A percentile compares a stretch with the other conserved stretches of the same genome.
Evolutionary conservation across 495 filamentous ascomycete genomes (phyloP).

Genomic region (Rhypophila decipiens): DNA sequence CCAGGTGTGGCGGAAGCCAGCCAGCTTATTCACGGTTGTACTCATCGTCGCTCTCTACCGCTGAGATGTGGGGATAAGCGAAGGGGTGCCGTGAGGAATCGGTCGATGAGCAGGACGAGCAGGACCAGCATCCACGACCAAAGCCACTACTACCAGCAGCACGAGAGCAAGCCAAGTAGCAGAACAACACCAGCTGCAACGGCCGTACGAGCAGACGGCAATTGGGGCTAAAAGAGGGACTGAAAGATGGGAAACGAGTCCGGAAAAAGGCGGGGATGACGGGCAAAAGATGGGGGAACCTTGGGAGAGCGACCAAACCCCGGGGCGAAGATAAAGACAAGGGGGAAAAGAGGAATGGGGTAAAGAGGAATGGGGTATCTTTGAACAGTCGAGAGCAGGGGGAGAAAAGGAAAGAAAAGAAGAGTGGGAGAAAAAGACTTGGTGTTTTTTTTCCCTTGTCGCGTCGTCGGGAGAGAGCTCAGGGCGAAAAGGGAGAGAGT

Average conservation of each 20-base stretch:
- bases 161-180: neutral
- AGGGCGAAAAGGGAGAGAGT: conserved; percentile 21
- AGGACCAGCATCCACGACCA: neutral
- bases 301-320: neutral
- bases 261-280: conserved; percentile 8
- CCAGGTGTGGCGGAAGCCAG: conserved; percentile 91
- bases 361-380: conserved; percentile 30
- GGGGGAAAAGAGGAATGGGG: conserved; percentile 16
- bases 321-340: neutral
- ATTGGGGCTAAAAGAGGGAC: conserved; percentile 26
- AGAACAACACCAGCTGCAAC: neutral
- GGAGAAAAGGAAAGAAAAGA: conserved; percentile 10
- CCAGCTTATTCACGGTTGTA: conserved; percentile 81
- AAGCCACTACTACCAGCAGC: neutral
- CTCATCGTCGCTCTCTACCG: neutral
- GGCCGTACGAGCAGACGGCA: conserved; percentile 7
- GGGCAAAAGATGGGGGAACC: conserved; percentile 6
- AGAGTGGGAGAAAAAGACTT: conserved; percentile 2
- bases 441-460: conserved; percentile 31
- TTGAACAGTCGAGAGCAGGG: neutral
- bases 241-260: conserved; percentile 13
- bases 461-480: conserved; percentile 23
- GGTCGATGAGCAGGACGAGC: neutral
- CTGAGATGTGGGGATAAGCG: neutral
- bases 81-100: neutral